Evolutionary conservation across 352 stramenopile species (phyloP).

Genomic region (Pythium chondricola): DNA sequence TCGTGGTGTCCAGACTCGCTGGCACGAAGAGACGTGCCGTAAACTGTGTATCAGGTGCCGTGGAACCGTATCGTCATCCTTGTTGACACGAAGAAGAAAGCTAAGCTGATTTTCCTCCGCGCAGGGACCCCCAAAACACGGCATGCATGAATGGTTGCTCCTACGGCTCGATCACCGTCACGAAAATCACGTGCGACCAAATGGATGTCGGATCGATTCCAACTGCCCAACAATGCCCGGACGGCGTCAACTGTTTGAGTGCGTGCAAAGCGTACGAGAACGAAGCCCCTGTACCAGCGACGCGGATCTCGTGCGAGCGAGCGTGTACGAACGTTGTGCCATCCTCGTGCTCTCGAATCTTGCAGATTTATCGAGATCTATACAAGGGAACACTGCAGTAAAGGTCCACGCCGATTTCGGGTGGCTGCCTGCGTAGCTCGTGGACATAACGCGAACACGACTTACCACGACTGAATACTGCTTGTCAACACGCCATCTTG

Average conservation of each 20-base stretch:
- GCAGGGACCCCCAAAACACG: slow-evolving; percentile 47
- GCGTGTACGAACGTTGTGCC: slow-evolving; percentile 53
- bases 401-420: slow-evolving; percentile 5
- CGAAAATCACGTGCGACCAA: slow-evolving; percentile 61
- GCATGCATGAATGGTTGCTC: slow-evolving; percentile 76
- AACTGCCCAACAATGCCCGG: slow-evolving; percentile 32
- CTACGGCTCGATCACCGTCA: slow-evolving; percentile 64
- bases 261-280: slow-evolving; percentile 59
- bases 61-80: too few species aligned
- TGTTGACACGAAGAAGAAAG: not conserved
- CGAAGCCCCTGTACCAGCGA: slow-evolving; percentile 35
- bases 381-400: slow-evolving; percentile 25
- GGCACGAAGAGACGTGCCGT: slow-evolving; percentile 67
- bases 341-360: slow-evolving; percentile 53
- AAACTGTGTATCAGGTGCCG: slow-evolving; percentile 56
- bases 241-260: slow-evolving; percentile 50
- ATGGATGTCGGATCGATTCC: slow-evolving; percentile 22
- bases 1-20: slow-evolving; percentile 54
- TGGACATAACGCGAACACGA: too few species aligned
- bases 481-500: too few species aligned
- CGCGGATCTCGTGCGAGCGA: slow-evolving; percentile 44
- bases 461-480: too few species aligned
- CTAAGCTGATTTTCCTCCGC: not conserved
- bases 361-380: slow-evolving; percentile 62
- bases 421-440: slow-evolving; percentile 11